Percentiles rank a stretch among this genome's conserved stretches.
phyloP scores from a whole-genome alignment of 768 basidiomycete species.

The Lactifluus subvellereus region DNA sequence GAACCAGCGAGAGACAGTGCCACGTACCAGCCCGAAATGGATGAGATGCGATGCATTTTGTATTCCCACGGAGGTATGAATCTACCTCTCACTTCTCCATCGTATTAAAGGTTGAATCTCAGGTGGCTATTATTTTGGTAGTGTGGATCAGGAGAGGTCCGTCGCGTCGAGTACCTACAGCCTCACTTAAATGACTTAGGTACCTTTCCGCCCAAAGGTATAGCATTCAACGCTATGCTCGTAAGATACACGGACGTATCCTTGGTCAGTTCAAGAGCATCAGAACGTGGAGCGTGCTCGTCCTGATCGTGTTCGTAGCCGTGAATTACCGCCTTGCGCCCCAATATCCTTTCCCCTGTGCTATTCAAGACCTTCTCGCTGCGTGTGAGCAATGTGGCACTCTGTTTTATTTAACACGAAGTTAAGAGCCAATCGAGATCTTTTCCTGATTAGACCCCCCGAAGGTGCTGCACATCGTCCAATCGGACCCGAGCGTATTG shows the following conservation, averaged over 20 bases:
- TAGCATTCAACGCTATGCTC: conserved; percentile 75
- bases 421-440: conserved; percentile 43
- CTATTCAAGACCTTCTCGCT: conserved; percentile 81
- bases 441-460: conserved; percentile 89
- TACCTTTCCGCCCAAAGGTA: conserved; percentile 38
- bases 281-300: conserved; percentile 7
- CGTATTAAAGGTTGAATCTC: conserved; percentile 18
- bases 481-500: conserved; percentile 73
- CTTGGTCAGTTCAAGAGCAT: conserved; percentile 45
- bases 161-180: neutral
- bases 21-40: conserved; percentile 64
- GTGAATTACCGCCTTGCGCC: conserved; percentile 86
- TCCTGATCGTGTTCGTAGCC: conserved; percentile 36
- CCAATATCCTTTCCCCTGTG: conserved; percentile 95
- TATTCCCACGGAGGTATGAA: conserved; percentile 68
- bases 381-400: conserved; percentile 53
- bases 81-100: conserved; percentile 8
- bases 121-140: conserved; percentile 85
- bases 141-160: conserved; percentile 69
- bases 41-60: conserved; percentile 78
- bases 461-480: conserved; percentile 68
- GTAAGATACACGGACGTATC: conserved; percentile 89
- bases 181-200: neutral
- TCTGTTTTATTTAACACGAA: neutral
- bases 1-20: conserved; percentile 30